Percentiles rank a stretch among this genome's conserved stretches.
Evolutionary conservation across 331 rosid genomes (phyloP).

Genomic region (Rhamnella rubrinervis): DNA sequence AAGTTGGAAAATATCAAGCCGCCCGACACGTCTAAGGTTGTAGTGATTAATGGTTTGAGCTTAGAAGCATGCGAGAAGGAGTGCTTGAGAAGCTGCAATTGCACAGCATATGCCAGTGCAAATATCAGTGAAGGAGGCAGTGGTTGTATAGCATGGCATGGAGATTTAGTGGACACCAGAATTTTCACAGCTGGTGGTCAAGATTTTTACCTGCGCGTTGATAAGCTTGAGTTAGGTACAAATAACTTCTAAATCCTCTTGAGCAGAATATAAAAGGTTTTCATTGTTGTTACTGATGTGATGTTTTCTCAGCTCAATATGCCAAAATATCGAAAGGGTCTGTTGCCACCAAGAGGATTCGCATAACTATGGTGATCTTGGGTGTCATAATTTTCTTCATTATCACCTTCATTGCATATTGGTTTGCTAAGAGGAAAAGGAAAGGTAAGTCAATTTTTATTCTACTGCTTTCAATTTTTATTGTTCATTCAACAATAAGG

Average conservation of each 20-base stretch:
- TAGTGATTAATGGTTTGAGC: slow-evolving; percentile 2
- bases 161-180: slow-evolving; percentile 33
- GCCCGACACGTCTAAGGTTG: slow-evolving; percentile 38
- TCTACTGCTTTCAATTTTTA: background rate
- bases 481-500: too few species aligned
- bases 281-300: too few species aligned
- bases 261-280: too few species aligned
- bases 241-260: too few species aligned
- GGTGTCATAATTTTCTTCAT: slow-evolving; percentile 11
- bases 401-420: background rate
- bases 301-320: too few species aligned
- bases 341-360: slow-evolving; percentile 9
- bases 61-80: slow-evolving; percentile 31
- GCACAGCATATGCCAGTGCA: slow-evolving; percentile 40
- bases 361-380: slow-evolving; percentile 9
- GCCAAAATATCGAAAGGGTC: too few species aligned
- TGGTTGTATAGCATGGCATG: slow-evolving; percentile 54
- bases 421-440: background rate
- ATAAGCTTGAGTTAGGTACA: slow-evolving; percentile 39
- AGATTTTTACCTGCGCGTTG: slow-evolving; percentile 42
- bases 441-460: slow-evolving; percentile 12
- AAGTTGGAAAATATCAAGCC: slow-evolving; percentile 31
- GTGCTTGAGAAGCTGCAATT: slow-evolving; percentile 42
- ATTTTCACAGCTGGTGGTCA: slow-evolving; percentile 25
- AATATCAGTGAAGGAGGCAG: slow-evolving; percentile 23